Percentiles rank a stretch among this genome's conserved stretches.
Evolutionary conservation across 2,329 filamentous ascomycete species (phyloP).

Genomic region (Penicillium sp.): DNA sequence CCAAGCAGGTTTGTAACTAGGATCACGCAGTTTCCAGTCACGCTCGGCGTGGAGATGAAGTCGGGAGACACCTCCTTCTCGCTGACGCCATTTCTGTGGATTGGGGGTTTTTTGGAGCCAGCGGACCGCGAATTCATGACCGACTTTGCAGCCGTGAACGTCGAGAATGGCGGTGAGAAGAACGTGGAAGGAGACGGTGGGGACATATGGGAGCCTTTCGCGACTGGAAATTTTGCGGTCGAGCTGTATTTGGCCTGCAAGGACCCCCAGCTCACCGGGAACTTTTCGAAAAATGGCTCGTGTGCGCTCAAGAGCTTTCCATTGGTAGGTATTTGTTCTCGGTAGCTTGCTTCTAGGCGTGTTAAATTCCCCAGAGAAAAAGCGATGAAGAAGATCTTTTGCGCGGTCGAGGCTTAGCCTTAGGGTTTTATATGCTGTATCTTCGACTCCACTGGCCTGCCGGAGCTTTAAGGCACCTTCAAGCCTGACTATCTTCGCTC

Average conservation of each 20-base stretch:
- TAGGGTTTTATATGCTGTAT: conserved; percentile 14
- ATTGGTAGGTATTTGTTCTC: conserved; percentile 26
- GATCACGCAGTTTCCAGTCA: conserved; percentile 14
- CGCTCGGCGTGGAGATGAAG: conserved; percentile 6
- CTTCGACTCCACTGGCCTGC: conserved; percentile 1
- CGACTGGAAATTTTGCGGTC: conserved; percentile 9
- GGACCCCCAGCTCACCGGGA: conserved; percentile 31
- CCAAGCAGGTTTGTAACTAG: conserved; percentile 28
- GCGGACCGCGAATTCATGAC: conserved; percentile 48
- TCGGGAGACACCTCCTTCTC: conserved; percentile 29
- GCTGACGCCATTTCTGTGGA: conserved; percentile 15
- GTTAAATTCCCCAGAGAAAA: conserved; percentile 39
- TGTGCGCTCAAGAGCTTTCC: conserved; percentile 30
- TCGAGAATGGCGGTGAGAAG: conserved; percentile 57
- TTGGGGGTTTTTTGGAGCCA: conserved; percentile 41
- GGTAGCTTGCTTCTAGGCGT: conserved; percentile 16
- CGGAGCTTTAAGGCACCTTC: conserved; percentile 26
- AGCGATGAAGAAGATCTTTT: conserved; percentile 32
- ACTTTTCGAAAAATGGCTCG: conserved; percentile 33
- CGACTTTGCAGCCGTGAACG: conserved; percentile 49
- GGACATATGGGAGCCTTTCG: conserved; percentile 29
- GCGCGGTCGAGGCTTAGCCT: conserved; percentile 25
- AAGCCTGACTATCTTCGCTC: conserved; percentile 42
- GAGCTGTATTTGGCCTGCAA: conserved; percentile 24
- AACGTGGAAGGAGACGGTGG: conserved; percentile 50